Conservation (phyloP, 176 grass and related monocot genomes). For the Aegilops umbellulata region DNA sequence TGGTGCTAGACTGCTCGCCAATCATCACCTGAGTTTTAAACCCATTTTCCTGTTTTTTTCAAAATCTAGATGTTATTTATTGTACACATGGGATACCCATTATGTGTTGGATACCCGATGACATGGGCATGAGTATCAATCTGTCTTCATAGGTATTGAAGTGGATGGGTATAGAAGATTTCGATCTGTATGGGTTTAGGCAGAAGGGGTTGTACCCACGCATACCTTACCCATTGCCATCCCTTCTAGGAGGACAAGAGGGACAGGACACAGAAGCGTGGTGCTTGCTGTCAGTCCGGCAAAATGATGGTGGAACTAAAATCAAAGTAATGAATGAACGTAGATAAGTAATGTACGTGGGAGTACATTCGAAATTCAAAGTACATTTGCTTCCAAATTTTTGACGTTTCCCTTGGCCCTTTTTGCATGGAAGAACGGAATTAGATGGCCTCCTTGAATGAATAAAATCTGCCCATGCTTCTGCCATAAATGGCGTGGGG, state of each 20-base stretch:
- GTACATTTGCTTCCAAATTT: constrained; percentile 32
- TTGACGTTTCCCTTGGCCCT: constrained; percentile 21
- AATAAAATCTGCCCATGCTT: background rate
- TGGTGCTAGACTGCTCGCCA: no score
- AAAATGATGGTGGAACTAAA: background rate
- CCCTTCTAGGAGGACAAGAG: background rate
- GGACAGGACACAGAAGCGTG: background rate
- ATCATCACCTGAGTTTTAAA: no score
- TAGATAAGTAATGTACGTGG: background rate
- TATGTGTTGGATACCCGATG: no score
- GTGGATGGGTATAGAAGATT: no score
- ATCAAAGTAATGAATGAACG: background rate
- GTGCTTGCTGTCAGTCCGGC: background rate
- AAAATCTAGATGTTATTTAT: no score
- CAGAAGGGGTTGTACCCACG: no score
- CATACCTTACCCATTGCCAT: no score
- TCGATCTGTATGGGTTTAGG: no score
- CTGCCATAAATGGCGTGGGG: constrained; percentile 5
- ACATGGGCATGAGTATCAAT: no score
- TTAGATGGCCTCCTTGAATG: constrained; percentile 4
- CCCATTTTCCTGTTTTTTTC: no score
- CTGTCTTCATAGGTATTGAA: no score
- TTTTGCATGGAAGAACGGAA: background rate
- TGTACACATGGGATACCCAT: no score
- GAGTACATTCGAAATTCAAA: constrained; percentile 6